A percentile compares a stretch with the other conserved stretches of the same genome.
These are phyloP conservation scores for Talaromyces sp. DNA, from an alignment of 2,329 filamentous ascomycete species.

Conservation along the genomic window DNA sequence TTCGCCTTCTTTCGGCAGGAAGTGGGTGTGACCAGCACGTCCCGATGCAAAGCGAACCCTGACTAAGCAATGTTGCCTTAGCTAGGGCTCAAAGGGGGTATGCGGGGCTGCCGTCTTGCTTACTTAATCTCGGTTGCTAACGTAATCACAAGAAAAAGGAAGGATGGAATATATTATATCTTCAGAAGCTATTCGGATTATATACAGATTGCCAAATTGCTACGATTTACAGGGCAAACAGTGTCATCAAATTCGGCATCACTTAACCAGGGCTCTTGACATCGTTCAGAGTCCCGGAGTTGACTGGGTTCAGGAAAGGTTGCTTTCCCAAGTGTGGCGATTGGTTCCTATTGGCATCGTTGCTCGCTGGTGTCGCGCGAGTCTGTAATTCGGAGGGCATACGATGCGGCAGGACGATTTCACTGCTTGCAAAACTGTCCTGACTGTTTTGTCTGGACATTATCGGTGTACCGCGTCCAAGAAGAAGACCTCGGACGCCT, in stretches of 20 bases:
- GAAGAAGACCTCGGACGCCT: conserved; percentile 46
- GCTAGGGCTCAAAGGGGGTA: too few species aligned
- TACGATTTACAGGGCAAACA: background rate
- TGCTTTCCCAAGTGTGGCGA: background rate
- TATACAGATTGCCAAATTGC: background rate
- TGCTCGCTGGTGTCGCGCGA: background rate
- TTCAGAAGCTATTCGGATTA: background rate
- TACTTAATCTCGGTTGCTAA: too few species aligned
- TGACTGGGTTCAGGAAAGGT: background rate
- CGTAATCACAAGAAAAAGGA: too few species aligned
- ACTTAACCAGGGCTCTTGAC: background rate
- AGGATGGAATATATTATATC: too few species aligned
- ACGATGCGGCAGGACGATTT: conserved; percentile 22
- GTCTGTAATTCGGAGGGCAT: conserved; percentile 10
- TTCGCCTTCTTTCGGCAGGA: conserved; percentile 18
- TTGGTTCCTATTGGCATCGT: background rate
- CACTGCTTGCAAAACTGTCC: conserved; percentile 35
- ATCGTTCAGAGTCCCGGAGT: background rate
- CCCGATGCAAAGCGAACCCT: conserved; percentile 15
- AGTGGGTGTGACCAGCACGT: conserved; percentile 4
- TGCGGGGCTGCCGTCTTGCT: background rate
- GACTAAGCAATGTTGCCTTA: background rate
- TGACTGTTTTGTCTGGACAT: conserved; percentile 37
- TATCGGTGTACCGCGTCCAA: conserved; percentile 33
- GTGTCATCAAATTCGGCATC: too few species aligned